Evolutionary conservation across 1,139 yeast genomes (phyloP), one percentile per base, ranked within the genome.

Genomic region (Blastobotrys niveus): DNA sequence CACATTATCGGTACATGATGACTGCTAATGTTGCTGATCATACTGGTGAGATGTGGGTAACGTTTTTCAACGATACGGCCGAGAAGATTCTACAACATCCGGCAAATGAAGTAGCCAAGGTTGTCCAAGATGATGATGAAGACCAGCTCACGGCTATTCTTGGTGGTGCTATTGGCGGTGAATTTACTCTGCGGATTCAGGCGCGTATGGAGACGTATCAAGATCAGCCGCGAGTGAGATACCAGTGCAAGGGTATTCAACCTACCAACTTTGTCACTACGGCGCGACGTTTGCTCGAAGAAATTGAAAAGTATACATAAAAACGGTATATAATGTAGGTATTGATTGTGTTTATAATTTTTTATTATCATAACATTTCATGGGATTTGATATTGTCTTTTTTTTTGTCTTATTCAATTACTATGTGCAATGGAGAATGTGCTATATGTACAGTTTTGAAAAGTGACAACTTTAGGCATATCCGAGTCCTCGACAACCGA

Each of bases 31-130:
- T 88, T 10, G 74, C 80, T 60, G 99, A 93, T 63, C 72, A 74
- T 49, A 74, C 94, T 2, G 94, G 89, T 21, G 91, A 83, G 62
- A 67, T 88, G 50, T 88, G 96, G 95, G 68, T 85, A 29, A 82
- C 95, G 0, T 71, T 85, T 46, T 93, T 93, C 60, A 95, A 91
- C 62, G 91, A 82, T 29, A 84, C 82, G 53, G 97, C 94, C 0
- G 72, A 71, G 39, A 70, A 71, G 52, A 65, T 93, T 39, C 66
- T 91, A 45, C 91, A 88, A 2, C 15, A 38, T 2, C 66, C 78
- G 27, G 98, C 97, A 1, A 72, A 76, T 38, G 87, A 83, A 40
- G 66, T 89, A 50, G 65, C 74, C 45, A 69, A 70, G 38, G 58
- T 79, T 52, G 75, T 75, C 58, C 74, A 73, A 19, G 71, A 61